Base-by-base conservation (phyloP, 192 early-diverging fungal species). In the Pecoramyces ruminantium region DNA sequence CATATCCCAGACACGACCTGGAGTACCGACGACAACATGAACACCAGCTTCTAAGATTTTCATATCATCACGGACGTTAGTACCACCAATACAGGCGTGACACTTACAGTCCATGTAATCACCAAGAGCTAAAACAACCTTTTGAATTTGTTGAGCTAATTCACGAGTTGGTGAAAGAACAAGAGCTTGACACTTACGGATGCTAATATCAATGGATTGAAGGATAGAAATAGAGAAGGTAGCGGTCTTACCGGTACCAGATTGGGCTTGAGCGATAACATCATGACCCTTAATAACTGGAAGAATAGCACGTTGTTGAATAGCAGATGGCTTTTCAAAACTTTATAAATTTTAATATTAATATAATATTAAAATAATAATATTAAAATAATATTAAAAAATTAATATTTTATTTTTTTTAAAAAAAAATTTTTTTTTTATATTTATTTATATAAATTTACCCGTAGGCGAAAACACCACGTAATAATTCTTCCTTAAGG, bases 191-290 rank as follows among this genome's bases (percentile, higher is more conserved):
- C 90, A 92, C 87, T 95, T 88, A 80, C 89, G 89, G 80, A 92
- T 84, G 77, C 85, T 83, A 78, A 90, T 86, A 86, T 98, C 95
- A 80, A 99, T 88, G 82, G 92, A 93, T 86, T 99, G 97, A 81
- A 99, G 93, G 84, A 97, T 95, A 78, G 96, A 96, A 86, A 99
- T 98, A 83, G 96, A 98, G 93, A 98, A 99, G 81, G 98, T 99
- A 83, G 97, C 97, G 81, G 96, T 98, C 90, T 99, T 99, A 86
- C 97, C 98, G 84, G 97, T 98, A 91, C 98, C 98, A 80, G 97
- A 98, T 90, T 99, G 97, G 38, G 98, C 98, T 91, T 99, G 98
- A 79, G 98, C 98, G 90, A 99, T 99, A 80, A 99, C 97, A 89
- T 99, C 98, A 87, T 91, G 93, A 78, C 91, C 93, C 90, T 95